Percentiles rank a stretch among this genome's conserved stretches.
Evolutionary conservation across 169 alveolate genomes (phyloP).

Genomic region (Babesia bovis): DNA sequence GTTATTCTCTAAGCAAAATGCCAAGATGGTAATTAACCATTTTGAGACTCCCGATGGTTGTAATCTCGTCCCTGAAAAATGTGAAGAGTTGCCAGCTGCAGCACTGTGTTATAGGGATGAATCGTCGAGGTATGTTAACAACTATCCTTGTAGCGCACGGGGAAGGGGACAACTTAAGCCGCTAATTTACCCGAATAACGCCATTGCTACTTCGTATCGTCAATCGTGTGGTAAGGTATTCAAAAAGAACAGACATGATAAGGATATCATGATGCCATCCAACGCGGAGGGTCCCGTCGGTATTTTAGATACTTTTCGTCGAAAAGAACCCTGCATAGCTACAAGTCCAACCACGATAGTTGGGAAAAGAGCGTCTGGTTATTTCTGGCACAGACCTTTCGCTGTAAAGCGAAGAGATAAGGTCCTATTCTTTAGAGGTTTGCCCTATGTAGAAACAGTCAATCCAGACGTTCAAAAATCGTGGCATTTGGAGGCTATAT

Average conservation of each 20-base stretch:
- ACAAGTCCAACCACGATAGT: background rate
- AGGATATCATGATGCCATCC: background rate
- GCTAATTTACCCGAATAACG: background rate
- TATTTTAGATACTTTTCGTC: background rate
- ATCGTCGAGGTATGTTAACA: background rate
- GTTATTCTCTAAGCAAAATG: background rate
- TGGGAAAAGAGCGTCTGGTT: background rate
- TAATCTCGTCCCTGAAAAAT: background rate
- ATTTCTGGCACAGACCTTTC: slow-evolving; percentile 58
- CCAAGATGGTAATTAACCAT: background rate
- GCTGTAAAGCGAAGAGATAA: background rate
- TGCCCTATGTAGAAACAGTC: slow-evolving; percentile 48
- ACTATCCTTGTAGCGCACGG: background rate
- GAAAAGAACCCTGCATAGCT: background rate
- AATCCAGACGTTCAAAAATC: slow-evolving; percentile 48
- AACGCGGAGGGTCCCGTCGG: background rate
- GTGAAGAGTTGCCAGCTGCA: background rate
- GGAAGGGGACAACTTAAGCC: background rate
- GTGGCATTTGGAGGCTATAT: slow-evolving; percentile 67
- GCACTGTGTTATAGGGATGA: background rate
- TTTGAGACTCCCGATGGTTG: background rate
- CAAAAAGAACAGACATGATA: slow-evolving; percentile 14
- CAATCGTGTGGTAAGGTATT: background rate
- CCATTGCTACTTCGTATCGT: background rate
- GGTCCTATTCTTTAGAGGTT: slow-evolving; percentile 3